phyloP scores from a whole-genome alignment of 2,329 filamentous ascomycete species.

The Xylariaceae sp. region DNA sequence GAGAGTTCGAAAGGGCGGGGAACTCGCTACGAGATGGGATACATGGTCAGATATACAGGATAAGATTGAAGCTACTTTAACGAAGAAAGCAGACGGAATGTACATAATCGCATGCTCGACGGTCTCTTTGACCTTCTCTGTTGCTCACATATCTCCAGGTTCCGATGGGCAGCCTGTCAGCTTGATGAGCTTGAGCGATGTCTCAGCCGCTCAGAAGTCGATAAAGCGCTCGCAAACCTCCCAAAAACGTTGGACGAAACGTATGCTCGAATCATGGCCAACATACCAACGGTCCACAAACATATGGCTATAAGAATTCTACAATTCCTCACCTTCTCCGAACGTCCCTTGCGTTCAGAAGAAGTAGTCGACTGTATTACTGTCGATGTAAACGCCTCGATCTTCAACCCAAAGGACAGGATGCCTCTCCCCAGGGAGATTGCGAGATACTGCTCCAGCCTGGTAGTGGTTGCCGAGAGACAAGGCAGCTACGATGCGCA shows the following conservation, averaged over 20 bases:
- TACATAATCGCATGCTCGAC: conserved; percentile 19
- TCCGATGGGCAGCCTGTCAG: conserved; percentile 14
- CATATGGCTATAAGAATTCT: conserved; percentile 11
- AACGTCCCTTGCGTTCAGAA: conserved; percentile 5
- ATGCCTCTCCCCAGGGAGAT: conserved; percentile 26
- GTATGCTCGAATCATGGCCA: conserved; percentile 17
- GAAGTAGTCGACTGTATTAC: conserved; percentile 10
- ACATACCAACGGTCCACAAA: background rate
- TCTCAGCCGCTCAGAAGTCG: background rate
- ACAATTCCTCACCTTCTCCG: conserved; percentile 13
- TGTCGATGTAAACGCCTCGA: background rate
- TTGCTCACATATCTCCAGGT: conserved; percentile 9
- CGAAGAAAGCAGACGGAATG: conserved; percentile 30
- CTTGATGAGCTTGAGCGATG: conserved; percentile 6
- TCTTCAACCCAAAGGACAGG: conserved; percentile 15
- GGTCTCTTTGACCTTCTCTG: background rate
- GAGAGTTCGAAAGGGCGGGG: conserved; percentile 19
- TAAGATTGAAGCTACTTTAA: conserved; percentile 24
- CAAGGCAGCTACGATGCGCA: background rate
- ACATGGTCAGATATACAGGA: no score
- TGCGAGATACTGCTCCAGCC: conserved; percentile 23
- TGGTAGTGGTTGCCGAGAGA: conserved; percentile 18
- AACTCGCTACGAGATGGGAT: conserved; percentile 16
- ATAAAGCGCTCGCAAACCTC: conserved; percentile 4
- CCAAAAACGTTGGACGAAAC: conserved; percentile 20